Base-by-base conservation (phyloP, 441 rosid genomes). In the Iberis amara region DNA sequence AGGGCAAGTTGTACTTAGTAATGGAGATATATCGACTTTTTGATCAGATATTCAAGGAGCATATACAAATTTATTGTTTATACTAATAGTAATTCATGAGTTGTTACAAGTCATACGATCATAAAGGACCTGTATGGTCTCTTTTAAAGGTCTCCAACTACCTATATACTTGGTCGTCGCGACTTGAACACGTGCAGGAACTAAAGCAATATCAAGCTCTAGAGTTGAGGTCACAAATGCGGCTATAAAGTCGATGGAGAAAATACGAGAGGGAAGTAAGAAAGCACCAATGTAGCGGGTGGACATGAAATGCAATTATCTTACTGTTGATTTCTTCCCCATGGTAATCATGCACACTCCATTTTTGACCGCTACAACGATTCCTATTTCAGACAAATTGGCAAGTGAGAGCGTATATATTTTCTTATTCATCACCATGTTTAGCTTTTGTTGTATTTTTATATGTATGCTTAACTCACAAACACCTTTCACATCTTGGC, bases 291-390 rank as follows among this genome's bases (percentile, higher is more conserved):
- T 88, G 52, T 78, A 85, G 73, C 77, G 88, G 50, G 98, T 91
- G 5, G 96, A 91, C 54, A 91, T 91, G 98, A 96, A 88, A 62
- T 71, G 80, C 57, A 73, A 89, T 65, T 91, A 91, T 74, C 77
- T 88, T 50, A 91, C 95, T n/a, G 95, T 91, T 54, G 96, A 87
- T 62, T 91, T 81, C 95, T 91, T 73, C 98, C 98, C 32, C 96
- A 83, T 42, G 96, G 96, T 66, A 88, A 88, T 71, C 94, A 95
- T 8, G 80, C 95, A 7, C 95, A 83, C 48, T 91, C 98, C 21
- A 79, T 91, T 62, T 91, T 88, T 36, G 98, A 91, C 68, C 75
- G 98, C 71, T 91, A 91, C 73, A 88, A 85, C 7, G 98, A 91
- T 39, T 36, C 84, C 0, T 85, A 91, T 70, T 95, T 91, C 39